Evolutionary conservation across 1,284 basidiomycete species (phyloP).

Genomic region (Sporisorium exsertum): DNA sequence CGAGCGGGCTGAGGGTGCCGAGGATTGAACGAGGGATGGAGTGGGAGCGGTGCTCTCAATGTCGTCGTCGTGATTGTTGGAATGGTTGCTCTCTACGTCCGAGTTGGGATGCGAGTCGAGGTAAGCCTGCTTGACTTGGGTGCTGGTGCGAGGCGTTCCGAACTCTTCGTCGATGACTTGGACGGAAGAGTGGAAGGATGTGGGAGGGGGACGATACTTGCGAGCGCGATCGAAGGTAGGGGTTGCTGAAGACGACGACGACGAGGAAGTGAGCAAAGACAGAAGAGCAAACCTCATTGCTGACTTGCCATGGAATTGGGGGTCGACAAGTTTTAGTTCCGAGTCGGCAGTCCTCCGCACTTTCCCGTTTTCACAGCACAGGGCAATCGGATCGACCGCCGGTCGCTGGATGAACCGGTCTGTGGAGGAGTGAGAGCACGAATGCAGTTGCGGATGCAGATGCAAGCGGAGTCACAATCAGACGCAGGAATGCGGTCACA

Average conservation of each 20-base stretch:
- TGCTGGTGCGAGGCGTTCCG: slow-evolving; percentile 38
- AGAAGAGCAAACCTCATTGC: slow-evolving; percentile 31
- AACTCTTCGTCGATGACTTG: slow-evolving; percentile 48
- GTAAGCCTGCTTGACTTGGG: slow-evolving; percentile 50
- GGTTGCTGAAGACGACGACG: slow-evolving; percentile 15
- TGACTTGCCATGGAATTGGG: background rate
- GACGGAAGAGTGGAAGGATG: slow-evolving; percentile 45
- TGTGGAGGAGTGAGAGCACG: background rate
- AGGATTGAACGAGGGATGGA: slow-evolving; percentile 35
- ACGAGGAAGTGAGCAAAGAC: slow-evolving; percentile 13
- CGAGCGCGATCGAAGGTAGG: slow-evolving; percentile 45
- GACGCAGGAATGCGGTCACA: slow-evolving; percentile 7
- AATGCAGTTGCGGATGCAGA: background rate
- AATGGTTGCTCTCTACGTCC: slow-evolving; percentile 21
- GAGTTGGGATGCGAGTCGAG: slow-evolving; percentile 48
- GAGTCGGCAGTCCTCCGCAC: background rate
- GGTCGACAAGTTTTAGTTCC: background rate
- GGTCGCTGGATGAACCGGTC: background rate
- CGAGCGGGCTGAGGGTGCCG: slow-evolving; percentile 2
- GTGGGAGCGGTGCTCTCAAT: slow-evolving; percentile 17
- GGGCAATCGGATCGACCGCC: slow-evolving; percentile 1
- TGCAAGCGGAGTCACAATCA: background rate
- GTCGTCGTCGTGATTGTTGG: slow-evolving; percentile 4
- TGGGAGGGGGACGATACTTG: slow-evolving; percentile 51
- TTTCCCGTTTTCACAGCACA: background rate